Conservation (phyloP, 805 yeast genomes). For the Nakazawaea populi region DNA sequence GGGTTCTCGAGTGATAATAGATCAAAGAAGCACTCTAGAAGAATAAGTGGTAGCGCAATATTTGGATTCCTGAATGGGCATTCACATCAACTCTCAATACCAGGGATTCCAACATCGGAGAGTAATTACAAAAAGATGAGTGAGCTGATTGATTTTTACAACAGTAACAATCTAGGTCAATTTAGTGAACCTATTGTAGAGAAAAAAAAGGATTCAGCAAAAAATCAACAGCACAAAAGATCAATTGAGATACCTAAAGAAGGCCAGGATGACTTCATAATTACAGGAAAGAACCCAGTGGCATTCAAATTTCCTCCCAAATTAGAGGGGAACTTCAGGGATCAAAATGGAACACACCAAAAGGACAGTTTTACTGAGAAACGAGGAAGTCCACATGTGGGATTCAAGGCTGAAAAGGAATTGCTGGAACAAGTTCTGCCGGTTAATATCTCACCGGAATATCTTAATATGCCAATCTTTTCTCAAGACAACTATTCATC, state of each 20-base stretch:
- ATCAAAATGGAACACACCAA: neutral
- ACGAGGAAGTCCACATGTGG: too few species aligned
- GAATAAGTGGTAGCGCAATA: constrained; percentile 74
- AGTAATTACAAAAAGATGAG: constrained; percentile 16
- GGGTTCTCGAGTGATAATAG: neutral
- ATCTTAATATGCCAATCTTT: constrained; percentile 5
- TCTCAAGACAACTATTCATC: constrained; percentile 30
- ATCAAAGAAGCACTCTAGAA: constrained; percentile 43
- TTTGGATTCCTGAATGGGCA: constrained; percentile 64
- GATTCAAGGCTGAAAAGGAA: neutral
- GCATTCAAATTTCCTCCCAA: constrained; percentile 53
- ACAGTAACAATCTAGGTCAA: neutral
- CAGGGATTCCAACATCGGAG: constrained; percentile 31
- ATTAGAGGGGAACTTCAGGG: constrained; percentile 17
- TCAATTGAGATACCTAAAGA: neutral
- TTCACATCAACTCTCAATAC: constrained; percentile 54
- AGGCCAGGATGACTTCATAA: constrained; percentile 34
- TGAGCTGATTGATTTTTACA: neutral
- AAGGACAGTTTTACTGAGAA: too few species aligned
- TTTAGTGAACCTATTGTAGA: neutral
- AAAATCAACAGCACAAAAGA: constrained; percentile 9
- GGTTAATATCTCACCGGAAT: constrained; percentile 14
- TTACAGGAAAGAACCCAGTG: constrained; percentile 40
- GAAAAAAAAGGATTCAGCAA: neutral
- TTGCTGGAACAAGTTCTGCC: constrained; percentile 10